Base-by-base conservation (phyloP, 1,139 yeast species). In the Yamadazyma conglobata region DNA sequence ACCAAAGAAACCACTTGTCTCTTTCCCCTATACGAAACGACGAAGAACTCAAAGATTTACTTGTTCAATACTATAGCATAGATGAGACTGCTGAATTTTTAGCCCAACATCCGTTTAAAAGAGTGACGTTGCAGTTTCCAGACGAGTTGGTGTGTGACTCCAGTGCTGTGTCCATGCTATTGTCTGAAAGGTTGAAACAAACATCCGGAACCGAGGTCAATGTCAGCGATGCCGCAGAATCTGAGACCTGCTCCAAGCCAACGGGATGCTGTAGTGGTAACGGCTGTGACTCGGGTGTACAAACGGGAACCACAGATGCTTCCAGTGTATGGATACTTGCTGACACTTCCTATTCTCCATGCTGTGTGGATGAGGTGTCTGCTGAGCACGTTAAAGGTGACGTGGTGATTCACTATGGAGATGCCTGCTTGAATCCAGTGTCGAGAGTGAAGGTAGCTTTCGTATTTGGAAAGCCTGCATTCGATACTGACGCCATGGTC, bases 281-380 rank as follows among this genome's bases (percentile, higher is more conserved):
- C n/a, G 27, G 20, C 2, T 28, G 34, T n/a, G 14, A 18, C 5
- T 4, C 8, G n/a, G 15, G 6, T 3, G 21, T 11, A 10, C 5
- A 6, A 4, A 9, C 15, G 13, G 22, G 12, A 5, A 18, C 18
- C 4, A 11, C 23, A 14, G 10, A 9, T 10, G 13, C 9, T 11
- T 9, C 44, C 38, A 39, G 37, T 15, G 30, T 42, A 25, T 82
- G 88, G 88, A 70, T 82, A 10, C 60, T 91, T 24, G 99, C 97
- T 0, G 99, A 93, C 50, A 89, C 98, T 0, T 87, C 96, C 0
- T 93, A 91, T 48, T 86, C 96, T 15, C 72, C 96, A 0, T 91
- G 98, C 55, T 91, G 99, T 60, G 84, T 91, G 10, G 99, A 91
- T 54, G 96, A 88, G 50, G 95, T 91, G 14, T 97, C 98, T 0